phyloP scores from a whole-genome alignment of 768 basidiomycete genomes.

The Naematelia encephala region DNA sequence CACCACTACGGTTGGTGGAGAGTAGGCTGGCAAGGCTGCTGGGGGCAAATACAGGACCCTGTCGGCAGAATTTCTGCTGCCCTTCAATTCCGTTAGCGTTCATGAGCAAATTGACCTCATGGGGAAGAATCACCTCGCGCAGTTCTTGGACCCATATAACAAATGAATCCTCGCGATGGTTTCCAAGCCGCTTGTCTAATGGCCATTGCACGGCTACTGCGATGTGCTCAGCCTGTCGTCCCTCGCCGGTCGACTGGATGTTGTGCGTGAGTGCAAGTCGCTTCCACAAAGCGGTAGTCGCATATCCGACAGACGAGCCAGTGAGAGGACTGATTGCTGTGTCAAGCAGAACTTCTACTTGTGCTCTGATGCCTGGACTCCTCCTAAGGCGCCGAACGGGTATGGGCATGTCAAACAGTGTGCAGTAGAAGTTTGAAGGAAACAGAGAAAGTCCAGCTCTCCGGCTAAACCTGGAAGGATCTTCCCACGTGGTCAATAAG shows the following conservation, averaged over 20 bases:
- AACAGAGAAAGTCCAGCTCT: not conserved
- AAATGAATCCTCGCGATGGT: conserved; percentile 13
- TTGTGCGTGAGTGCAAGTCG: not conserved
- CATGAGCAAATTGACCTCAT: not conserved
- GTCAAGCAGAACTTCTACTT: not conserved
- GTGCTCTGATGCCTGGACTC: not conserved
- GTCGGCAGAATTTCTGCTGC: not conserved
- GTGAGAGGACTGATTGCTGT: not conserved
- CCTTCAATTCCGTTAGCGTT: not conserved
- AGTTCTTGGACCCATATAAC: conserved; percentile 20
- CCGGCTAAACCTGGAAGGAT: not conserved
- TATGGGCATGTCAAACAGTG: not conserved
- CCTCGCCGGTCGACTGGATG: not conserved
- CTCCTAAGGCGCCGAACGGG: not conserved
- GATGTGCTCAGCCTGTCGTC: not conserved
- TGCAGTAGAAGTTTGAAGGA: not conserved
- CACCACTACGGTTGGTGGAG: conserved; percentile 12
- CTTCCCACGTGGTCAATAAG: not conserved
- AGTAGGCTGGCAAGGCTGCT: conserved; percentile 22
- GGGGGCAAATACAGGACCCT: conserved; percentile 24
- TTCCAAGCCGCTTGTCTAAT: conserved; percentile 25
- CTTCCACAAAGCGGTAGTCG: not conserved
- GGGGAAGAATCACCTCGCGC: not conserved
- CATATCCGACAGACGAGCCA: not conserved
- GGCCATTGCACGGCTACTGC: conserved; percentile 27